Evolutionary conservation across 257 asterid genomes (phyloP), one percentile per base, ranked within the genome.

Genomic region (Jasminum sambac): DNA sequence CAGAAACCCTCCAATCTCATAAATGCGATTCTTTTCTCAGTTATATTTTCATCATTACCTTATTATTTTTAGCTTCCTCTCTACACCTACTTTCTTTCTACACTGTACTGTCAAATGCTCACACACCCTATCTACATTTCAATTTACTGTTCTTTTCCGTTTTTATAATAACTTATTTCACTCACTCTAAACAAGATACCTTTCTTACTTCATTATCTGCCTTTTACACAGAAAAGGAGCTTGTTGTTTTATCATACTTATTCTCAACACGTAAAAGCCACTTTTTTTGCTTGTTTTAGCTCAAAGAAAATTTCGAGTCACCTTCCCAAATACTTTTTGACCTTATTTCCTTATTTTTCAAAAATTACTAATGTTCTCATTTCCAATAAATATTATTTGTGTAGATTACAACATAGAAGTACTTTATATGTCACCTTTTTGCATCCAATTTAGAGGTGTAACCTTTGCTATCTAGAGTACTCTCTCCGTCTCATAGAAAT

Each of bases 61-160:
- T 85, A 80, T 85, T 85, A 85, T 85, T 82, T 82, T 74, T 74
- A 85, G 84, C 87, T 78, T 85, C 84, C 70, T 55, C 66, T 77
- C 80, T 78, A 73, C 77, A 77, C 83, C 89, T 58, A 84, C 87
- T 82, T 77, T 68, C 66, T 65, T 52, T 48, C 73, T 68, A 46
- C 46, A 64, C 43, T 50, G 30, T 25, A 57, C 50, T 57, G 68
- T 42, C 72, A 55, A 73, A 55, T 73, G 37, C 42, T 10, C 40
- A 57, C 26, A 48, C 38, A 57, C 26, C 24, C 68, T 26, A 38
- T 37, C 59, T 8, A 26, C 42, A 48, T 10, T 72, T 72, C 71
- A 62, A 66, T 70, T 0, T 41, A 0, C 19, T 66, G 44, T 6
- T 68, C 36, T 66, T 64, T 38, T 73, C 46, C 39, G 34, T 40